Conservation (phyloP, 164 flowering plant species). For the Berberis vulgaris region DNA sequence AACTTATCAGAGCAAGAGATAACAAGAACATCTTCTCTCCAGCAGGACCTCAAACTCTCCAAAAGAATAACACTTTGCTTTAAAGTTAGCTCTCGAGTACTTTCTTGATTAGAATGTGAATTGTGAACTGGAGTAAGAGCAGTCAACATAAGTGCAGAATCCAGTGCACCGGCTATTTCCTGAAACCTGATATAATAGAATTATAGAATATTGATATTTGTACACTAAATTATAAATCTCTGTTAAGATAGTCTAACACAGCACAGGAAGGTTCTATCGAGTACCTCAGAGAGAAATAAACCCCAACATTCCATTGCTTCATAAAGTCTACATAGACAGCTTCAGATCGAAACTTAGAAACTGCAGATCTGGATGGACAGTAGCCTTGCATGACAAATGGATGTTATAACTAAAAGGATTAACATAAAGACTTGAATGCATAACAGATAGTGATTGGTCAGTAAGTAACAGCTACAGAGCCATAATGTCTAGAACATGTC, state of each 20-base stretch:
- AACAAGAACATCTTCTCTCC: conserved; percentile 86
- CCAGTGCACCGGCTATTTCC: conserved; percentile 89
- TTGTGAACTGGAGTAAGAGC: conserved; percentile 44
- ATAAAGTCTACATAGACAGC: conserved; percentile 73
- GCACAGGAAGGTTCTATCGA: conserved; percentile 1
- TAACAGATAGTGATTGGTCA: background rate
- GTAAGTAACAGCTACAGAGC: too few relatives aligned
- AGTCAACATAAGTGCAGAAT: conserved; percentile 52
- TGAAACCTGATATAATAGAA: conserved; percentile 60
- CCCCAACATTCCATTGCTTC: conserved; percentile 96
- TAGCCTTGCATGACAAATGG: conserved; percentile 56
- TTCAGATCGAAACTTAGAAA: conserved; percentile 69
- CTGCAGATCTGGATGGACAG: conserved; percentile 84
- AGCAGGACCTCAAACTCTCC: conserved; percentile 82
- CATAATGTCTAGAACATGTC: too few relatives aligned
- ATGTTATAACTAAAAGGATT: conserved; percentile 23
- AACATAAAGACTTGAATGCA: conserved; percentile 1
- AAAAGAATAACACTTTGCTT: conserved; percentile 72
- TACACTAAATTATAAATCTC: conserved; percentile 2
- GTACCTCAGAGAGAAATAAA: conserved; percentile 90
- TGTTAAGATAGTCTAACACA: background rate
- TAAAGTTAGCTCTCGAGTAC: conserved; percentile 37
- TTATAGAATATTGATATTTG: conserved; percentile 8
- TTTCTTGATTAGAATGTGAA: conserved; percentile 25
- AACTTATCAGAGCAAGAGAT: conserved; percentile 85